These are phyloP conservation scores for Dioszegia hungarica DNA, from an alignment of 768 basidiomycete genomes.

Conservation along the genomic window DNA sequence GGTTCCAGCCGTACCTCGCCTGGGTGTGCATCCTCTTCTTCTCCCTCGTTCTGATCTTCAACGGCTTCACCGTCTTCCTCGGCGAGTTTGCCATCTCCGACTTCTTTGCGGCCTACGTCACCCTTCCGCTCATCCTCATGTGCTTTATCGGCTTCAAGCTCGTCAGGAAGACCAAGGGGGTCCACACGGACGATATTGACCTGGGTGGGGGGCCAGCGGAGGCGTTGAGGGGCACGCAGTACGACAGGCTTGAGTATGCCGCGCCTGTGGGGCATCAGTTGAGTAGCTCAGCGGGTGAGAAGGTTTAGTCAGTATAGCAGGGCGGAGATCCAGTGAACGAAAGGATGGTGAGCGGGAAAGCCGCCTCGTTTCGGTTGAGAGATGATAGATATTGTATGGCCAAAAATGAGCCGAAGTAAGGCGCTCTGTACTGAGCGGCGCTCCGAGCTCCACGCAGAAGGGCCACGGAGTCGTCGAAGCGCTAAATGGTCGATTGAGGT, in stretches of 20 bases:
- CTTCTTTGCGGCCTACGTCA: constrained; percentile 59
- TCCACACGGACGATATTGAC: constrained; percentile 3
- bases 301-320: no score
- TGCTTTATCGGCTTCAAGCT: constrained; percentile 1
- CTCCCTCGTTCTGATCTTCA: background rate
- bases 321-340: no score
- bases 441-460: no score
- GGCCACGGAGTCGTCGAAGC: no score
- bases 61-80: constrained; percentile 2
- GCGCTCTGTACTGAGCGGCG: no score
- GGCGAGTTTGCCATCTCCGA: constrained; percentile 53
- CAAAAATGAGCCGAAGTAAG: no score
- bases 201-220: background rate
- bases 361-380: no score
- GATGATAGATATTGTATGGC: no score
- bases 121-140: constrained; percentile 55
- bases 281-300: no score
- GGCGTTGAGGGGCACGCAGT: background rate
- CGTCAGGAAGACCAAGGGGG: constrained; percentile 3
- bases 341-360: no score
- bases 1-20: constrained; percentile 26
- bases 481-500: no score
- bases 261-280: background rate
- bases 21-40: constrained; percentile 27
- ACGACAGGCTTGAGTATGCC: background rate